Conservation (phyloP, 78 protist genomes). For the Dictyostelium capitatum region DNA sequence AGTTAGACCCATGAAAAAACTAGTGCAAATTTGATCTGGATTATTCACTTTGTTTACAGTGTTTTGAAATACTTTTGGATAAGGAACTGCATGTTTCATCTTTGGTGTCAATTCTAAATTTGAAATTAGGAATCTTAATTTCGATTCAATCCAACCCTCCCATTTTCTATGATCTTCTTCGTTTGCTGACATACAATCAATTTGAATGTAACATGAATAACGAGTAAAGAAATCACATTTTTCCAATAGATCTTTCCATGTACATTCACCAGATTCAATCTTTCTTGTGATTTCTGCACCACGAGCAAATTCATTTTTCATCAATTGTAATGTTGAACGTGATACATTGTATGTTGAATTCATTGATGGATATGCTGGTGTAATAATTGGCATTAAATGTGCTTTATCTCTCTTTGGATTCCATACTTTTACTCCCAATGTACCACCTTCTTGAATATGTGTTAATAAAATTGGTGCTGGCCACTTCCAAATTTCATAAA, state of each 20-base stretch:
- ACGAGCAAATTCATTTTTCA: slow-evolving; percentile 92
- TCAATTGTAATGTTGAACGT: slow-evolving; percentile 85
- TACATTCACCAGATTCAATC: slow-evolving; percentile 28
- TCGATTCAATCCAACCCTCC: slow-evolving; percentile 83
- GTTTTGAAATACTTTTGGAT: slow-evolving; percentile 40
- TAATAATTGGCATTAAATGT: slow-evolving; percentile 96
- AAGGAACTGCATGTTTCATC: slow-evolving; percentile 64
- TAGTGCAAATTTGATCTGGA: slow-evolving; percentile 4
- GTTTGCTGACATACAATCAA: slow-evolving; percentile 38
- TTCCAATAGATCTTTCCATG: slow-evolving; percentile 80
- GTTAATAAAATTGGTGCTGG: slow-evolving; percentile 80
- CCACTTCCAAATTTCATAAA: slow-evolving; percentile 91
- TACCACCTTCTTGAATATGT: slow-evolving; percentile 72
- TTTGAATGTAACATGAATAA: slow-evolving; percentile 68
- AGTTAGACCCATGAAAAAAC: slow-evolving; percentile 77
- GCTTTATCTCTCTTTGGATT: slow-evolving; percentile 83
- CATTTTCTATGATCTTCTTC: slow-evolving; percentile 82
- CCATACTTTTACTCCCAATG: slow-evolving; percentile 79
- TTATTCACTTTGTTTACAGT: background rate
- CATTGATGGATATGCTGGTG: slow-evolving; percentile 98
- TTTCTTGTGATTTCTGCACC: slow-evolving; percentile 84
- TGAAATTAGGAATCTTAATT: slow-evolving; percentile 60
- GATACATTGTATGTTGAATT: slow-evolving; percentile 96
- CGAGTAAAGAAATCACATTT: slow-evolving; percentile 85
- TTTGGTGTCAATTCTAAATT: slow-evolving; percentile 73